A percentile compares a stretch with the other conserved stretches of the same genome.
Evolutionary conservation across 169 alveolate genomes (phyloP).

Genomic region (Haemoproteus tartakovskyi): DNA sequence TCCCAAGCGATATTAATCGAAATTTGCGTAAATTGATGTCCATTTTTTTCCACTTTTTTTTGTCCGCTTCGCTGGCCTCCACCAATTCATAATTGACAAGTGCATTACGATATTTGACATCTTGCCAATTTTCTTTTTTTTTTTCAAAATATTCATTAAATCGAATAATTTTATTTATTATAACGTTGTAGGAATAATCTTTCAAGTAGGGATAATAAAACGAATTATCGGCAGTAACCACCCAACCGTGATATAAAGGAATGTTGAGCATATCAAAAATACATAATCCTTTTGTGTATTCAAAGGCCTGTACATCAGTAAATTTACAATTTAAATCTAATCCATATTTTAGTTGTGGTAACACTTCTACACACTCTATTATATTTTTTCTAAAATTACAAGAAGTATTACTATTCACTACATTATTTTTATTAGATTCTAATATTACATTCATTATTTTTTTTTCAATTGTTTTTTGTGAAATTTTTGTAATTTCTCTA

Average conservation of each 20-base stretch:
- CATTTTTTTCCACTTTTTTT: too few species aligned
- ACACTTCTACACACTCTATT: conserved; percentile 59
- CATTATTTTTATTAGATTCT: conserved; percentile 64
- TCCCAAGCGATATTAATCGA: too few species aligned
- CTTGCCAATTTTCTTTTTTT: conserved; percentile 12
- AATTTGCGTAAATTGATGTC: too few species aligned
- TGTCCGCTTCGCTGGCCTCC: too few species aligned
- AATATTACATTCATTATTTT: conserved; percentile 56
- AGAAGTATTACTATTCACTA: conserved; percentile 13
- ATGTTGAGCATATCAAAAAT: conserved; percentile 66
- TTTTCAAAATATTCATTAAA: conserved; percentile 62
- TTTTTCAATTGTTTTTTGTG: conserved; percentile 30
- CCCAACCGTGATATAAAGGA: conserved; percentile 69
- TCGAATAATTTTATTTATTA: conserved; percentile 55
- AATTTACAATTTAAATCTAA: conserved; percentile 67
- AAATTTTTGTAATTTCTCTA: conserved; percentile 53
- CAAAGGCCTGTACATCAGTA: conserved; percentile 59
- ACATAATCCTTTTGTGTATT: conserved; percentile 65
- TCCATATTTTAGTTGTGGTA: conserved; percentile 68
- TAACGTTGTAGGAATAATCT: conserved; percentile 63
- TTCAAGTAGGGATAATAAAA: conserved; percentile 56
- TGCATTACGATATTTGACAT: too few species aligned
- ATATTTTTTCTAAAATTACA: conserved; percentile 63
- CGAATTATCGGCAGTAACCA: conserved; percentile 55
- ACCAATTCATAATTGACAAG: too few species aligned